Conservation (phyloP, 345 rosid genomes). For the Arabidopsis thaliana region DNA sequence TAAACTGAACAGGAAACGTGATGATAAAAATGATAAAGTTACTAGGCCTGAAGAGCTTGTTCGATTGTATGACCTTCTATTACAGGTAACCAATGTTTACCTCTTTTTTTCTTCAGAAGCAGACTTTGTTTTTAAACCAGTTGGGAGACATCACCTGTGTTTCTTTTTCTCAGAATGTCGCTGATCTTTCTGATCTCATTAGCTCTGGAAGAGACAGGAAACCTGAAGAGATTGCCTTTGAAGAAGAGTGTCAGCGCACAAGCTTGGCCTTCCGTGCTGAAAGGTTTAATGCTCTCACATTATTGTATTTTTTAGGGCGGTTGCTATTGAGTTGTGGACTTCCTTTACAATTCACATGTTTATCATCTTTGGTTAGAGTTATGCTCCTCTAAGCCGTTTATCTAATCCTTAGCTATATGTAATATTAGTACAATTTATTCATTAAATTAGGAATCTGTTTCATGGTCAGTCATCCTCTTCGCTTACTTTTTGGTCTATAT, state of each 20-base stretch:
- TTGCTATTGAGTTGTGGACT: constrained; percentile 16
- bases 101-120: constrained; percentile 13
- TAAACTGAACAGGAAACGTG: constrained; percentile 77
- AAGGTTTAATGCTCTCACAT: constrained; percentile 60
- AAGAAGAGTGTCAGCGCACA: constrained; percentile 73
- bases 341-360: not conserved
- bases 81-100: constrained; percentile 62
- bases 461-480: not conserved
- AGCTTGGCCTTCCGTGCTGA: constrained; percentile 87
- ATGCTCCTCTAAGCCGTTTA: not conserved
- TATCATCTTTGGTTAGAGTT: constrained; percentile 12
- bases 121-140: constrained; percentile 14
- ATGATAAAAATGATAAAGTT: constrained; percentile 86
- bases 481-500: constrained; percentile 1
- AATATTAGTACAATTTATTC: not conserved
- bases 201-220: constrained; percentile 95
- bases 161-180: constrained; percentile 71
- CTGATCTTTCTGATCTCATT: constrained; percentile 95
- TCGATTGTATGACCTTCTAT: constrained; percentile 87
- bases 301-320: constrained; percentile 10
- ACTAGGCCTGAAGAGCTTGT: constrained; percentile 98
- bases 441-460: not conserved
- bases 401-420: constrained; percentile 1
- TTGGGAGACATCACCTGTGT: constrained; percentile 25
- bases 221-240: constrained; percentile 87